Evolutionary conservation across 1,284 basidiomycete species (phyloP), one percentile per base, ranked within the genome.

Genomic region (Hemileia vastatrix): DNA sequence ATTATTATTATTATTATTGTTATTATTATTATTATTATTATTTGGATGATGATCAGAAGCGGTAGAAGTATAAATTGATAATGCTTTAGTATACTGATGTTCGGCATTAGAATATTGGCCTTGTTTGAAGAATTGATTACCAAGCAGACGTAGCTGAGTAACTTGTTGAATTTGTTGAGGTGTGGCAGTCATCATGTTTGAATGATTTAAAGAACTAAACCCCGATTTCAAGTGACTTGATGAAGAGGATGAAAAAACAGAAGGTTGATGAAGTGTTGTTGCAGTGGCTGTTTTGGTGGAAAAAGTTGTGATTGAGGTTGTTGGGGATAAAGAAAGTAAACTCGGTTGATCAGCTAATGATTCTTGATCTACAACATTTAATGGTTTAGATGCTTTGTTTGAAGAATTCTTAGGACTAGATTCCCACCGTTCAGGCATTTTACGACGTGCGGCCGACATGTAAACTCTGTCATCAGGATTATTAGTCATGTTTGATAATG

Each of bases 61-160:
- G 11, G 52, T 31, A 47, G 45, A 51, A 36, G 54, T 24, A 33
- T 54, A 55, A 32, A 47, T 19, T 15, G 48, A 43, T 59, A 97
- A 83, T 0, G 89, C 91, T 0, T 78, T 72, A 1, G 84, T 81
- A 77, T 96, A 97, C 0, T 85, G 79, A 1, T 80, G 76, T 62
- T 87, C 86, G 3, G 94, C 91, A 51, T 88, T 86, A 18, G 83
- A 84, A 75, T 89, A 97, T 56, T 88, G 86, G 1, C 95, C 94
- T 5, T 93, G 84, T 75, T 91, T 93, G 82, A 90, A 94, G 68
- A 85, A 82, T 33, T 86, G 85, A 36, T 88, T 88, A 4, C 90
- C 90, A n/a, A n/a, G n/a, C n/a, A n/a, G n/a, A n/a, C n/a, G n/a
- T n/a, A n/a, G n/a, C n/a, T n/a, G n/a, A n/a, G n/a, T n/a, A n/a